phyloP scores from a whole-genome alignment of 2,329 filamentous ascomycete species.

The Scleromitrula shiraiana region DNA sequence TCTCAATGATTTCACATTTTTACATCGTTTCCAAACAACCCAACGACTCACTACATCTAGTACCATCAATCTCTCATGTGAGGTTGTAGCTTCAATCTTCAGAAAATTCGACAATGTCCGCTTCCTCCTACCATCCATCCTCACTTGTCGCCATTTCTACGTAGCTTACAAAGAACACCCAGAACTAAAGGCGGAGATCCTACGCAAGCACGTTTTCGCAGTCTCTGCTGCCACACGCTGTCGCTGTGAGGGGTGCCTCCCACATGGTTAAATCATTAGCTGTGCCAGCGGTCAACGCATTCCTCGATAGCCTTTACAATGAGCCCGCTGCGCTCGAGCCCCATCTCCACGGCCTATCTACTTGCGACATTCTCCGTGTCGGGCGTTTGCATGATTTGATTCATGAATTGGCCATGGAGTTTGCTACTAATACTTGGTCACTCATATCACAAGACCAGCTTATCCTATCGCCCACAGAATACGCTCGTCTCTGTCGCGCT shows the following conservation, averaged over 20 bases:
- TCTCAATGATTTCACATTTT: too few species aligned
- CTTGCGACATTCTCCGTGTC: not conserved
- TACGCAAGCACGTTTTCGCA: not conserved
- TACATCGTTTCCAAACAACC: too few species aligned
- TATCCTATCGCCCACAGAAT: not conserved
- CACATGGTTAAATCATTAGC: not conserved
- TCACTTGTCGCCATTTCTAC: not conserved
- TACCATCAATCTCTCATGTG: not conserved
- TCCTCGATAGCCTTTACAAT: not conserved
- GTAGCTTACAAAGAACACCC: not conserved
- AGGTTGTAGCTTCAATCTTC: not conserved
- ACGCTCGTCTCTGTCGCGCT: not conserved
- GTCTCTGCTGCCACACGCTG: not conserved
- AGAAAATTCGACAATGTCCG: not conserved
- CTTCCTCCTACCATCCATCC: not conserved
- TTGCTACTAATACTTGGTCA: not conserved
- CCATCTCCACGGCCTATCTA: too few species aligned
- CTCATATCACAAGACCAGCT: not conserved
- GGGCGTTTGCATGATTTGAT: not conserved
- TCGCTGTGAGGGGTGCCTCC: not conserved
- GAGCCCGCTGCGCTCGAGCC: not conserved
- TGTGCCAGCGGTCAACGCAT: not conserved
- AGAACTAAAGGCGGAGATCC: not conserved
- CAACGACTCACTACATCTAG: constrained; percentile 30
- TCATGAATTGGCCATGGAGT: not conserved